Base-by-base conservation (phyloP, 345 rosid species). In the Melaleuca alternifolia region DNA sequence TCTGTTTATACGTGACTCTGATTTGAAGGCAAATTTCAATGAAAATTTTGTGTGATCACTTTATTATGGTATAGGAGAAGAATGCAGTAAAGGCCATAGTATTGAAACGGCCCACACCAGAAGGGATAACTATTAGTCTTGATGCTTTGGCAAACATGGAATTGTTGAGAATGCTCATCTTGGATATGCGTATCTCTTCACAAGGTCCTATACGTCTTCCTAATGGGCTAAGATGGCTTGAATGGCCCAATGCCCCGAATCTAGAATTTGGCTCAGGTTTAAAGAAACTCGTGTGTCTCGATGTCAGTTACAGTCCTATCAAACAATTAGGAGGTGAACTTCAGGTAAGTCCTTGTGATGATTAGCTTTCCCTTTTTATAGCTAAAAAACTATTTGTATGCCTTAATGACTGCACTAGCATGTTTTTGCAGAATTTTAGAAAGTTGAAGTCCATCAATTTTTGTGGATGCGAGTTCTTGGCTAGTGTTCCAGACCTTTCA, bases 1-100 rank as follows among this genome's bases (percentile, higher is more conserved):
- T 56, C 13, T 0, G 4, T 41, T 41, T 41, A 2, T 41, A 6
- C 0, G 0, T 14, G 3, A 61, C 20, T 61, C 0, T 28, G 0
- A 14, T 61, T 61, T 1, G 1, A 59, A n/a, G 6, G 71, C 13
- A n/a, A n/a, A n/a, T 6, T 18, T 59, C 4, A 3, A 28, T 0
- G 5, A 18, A 14, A 13, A 28, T 61, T 28, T 61, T 61, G 20
- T 13, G 5, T 13, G 5, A 28, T 0, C 0, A 14, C 9, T 14
- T 61, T 61, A 4, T 61, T 28, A 61, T 61, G 20, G 5, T 41
- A 1, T 14, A 61, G 75, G 10, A 20, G 0, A 61, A 0, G 10
- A 0, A 61, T 28, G 75, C 10, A 1, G 2, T 61, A 61, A 14
- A 61, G 2, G 75, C 75, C 75, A 61, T 61, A 6, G 20, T 28